Evolutionary conservation across 768 basidiomycete genomes (phyloP), one percentile per base, ranked within the genome.

Genomic region (Tulasnella sp.): DNA sequence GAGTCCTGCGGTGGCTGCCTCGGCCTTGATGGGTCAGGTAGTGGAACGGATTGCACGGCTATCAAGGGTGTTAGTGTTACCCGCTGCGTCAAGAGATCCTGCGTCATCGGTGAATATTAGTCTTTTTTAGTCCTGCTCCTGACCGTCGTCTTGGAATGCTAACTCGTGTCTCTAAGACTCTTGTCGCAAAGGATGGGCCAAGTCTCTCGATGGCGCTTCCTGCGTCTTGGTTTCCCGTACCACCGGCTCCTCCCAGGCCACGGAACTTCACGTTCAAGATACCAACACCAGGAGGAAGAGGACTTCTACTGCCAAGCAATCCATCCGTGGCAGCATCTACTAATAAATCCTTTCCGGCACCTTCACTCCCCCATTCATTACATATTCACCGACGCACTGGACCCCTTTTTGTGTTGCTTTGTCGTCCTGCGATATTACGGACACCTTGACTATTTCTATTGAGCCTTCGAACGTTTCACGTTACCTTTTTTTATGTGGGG

Each of bases 1-100:
- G 75, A 76, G 67, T 39, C 64, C 3, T 76, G 75, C 67, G 75
- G 75, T 29, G 75, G 75, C 12, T 76, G 75, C 40, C 11, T 76
- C 15, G 38, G n/a, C 4, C 29, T 68, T n/a, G 78, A 74, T 0
- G 77, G 70, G 36, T 52, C 67, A 15, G 76, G 67, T 40, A 31
- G 19, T 15, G 86, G 86, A 1, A 78, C 84, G 49, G 86, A 86
- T 79, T 87, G 86, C 80, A 85, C 85, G 73, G 80, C 82, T 8
- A 85, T 86, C 77, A 82, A 84, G n/a, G 81, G 85, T 70, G 85
- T 85, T 31, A 82, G 83, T 71, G 76, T 81, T 8, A 84, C 86
- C 29, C 78, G 80, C 8, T 86, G 86, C 80, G 76, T 78, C 3
- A 77, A 78, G 8, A 83, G 85, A 15, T 52, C 78, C 37, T 87